Evolutionary conservation across 208 protist species (phyloP), one percentile per base, ranked within the genome.

Genomic region (Crithidia bombi): DNA sequence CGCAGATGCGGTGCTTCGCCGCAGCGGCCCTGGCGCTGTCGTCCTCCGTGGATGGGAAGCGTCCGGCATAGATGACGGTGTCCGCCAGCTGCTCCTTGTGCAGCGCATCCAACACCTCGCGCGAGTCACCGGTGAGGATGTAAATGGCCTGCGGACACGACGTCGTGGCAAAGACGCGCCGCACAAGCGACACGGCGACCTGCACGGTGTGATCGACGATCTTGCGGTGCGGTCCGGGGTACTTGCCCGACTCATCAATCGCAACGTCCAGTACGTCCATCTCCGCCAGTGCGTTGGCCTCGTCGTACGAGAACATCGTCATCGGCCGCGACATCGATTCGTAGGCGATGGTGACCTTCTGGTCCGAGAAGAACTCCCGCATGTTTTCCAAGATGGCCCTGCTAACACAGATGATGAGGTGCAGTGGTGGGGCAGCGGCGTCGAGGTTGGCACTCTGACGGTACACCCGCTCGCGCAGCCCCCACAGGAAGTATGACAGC

Each of bases 221-320:
- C 68, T 86, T 83, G 47, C 75, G 79, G 47, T 91, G 83, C 17
- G 87, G 82, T 19, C 75, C 79, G 15, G 79, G 75, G 62, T 79
- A 92, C 52, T 85, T 85, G 21, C 82, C 83, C 17, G 73, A 79
- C 32, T 39, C 35, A 56, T 93, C 89, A 15, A 81, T 79, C 15
- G 83, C 82, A 44, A 94, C 75, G 55, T 88, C 83, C 75, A 96
- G 70, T 75, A 94, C 90, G 64, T 93, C 77, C 65, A 80, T 75
- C 50, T 63, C 78, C 35, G 79, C 85, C 26, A 95, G 65, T 26
- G 89, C 89, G 73, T 82, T 86, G 21, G 82, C 78, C 63, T 93
- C 92, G 73, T 87, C 87, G 65, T 93, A 94, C 35, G 76, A 85
- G 74, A 96, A 91, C 32, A 76, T 43, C 21, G 76, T 65, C 54